A percentile compares a stretch with the other conserved stretches of the same genome.
Evolutionary conservation across 441 rosid species (phyloP).

Genomic region (Brassica balearica): DNA sequence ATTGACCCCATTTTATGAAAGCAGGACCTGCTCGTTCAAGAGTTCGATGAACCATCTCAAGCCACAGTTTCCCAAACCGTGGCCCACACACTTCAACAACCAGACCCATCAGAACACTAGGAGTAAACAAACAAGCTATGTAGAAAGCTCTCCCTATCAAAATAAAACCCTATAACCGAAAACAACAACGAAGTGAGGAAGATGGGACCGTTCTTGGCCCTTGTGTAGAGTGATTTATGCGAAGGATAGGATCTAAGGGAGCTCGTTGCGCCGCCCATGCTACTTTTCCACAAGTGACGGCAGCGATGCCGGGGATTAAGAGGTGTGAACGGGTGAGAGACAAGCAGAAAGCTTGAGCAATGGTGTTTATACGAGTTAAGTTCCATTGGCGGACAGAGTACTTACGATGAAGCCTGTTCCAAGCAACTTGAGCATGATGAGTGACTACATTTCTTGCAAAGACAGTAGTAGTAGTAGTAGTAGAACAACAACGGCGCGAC

Average conservation of each 20-base stretch:
- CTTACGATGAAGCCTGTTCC: slow-evolving; percentile 75
- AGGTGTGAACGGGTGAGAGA: slow-evolving; percentile 80
- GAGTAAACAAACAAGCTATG: slow-evolving; percentile 79
- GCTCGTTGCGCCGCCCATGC: slow-evolving; percentile 75
- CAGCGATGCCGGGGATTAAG: slow-evolving; percentile 66
- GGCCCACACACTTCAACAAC: slow-evolving; percentile 77
- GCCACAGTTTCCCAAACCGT: slow-evolving; percentile 77
- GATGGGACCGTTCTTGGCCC: slow-evolving; percentile 85
- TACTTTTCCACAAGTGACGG: slow-evolving; percentile 65
- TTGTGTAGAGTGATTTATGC: slow-evolving; percentile 62
- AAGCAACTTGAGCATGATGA: slow-evolving; percentile 68
- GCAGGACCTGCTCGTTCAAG: slow-evolving; percentile 97
- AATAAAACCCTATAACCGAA: slow-evolving; percentile 56
- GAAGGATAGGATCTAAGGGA: slow-evolving; percentile 58
- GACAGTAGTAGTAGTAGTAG: slow-evolving; percentile 19
- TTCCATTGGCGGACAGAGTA: slow-evolving; percentile 30
- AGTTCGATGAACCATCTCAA: slow-evolving; percentile 78
- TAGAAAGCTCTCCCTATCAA: slow-evolving; percentile 81
- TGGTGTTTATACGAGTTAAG: slow-evolving; percentile 57
- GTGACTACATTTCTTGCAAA: slow-evolving; percentile 44
- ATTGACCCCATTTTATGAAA: slow-evolving; percentile 99
- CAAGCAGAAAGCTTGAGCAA: slow-evolving; percentile 90
- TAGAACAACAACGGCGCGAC: slow-evolving; percentile 38
- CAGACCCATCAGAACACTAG: slow-evolving; percentile 84
- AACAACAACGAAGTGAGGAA: slow-evolving; percentile 58